These are phyloP conservation scores for Fusarium hainanense DNA, from an alignment of 2,329 filamentous ascomycete genomes.

Conservation along the genomic window DNA sequence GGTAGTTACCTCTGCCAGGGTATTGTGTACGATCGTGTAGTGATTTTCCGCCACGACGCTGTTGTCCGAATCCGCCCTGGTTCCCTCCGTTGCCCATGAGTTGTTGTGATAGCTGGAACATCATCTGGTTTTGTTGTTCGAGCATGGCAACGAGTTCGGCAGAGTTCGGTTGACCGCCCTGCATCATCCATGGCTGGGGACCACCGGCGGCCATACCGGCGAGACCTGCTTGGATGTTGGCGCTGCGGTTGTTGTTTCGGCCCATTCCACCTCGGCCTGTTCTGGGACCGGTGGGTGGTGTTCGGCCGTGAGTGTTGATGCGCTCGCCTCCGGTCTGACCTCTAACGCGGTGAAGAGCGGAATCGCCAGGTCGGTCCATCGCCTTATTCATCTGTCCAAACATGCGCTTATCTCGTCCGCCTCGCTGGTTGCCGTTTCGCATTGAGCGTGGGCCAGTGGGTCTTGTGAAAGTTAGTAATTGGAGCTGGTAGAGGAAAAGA, in stretches of 20 bases:
- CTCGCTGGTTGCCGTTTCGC: slow-evolving; percentile 73
- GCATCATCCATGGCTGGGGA: slow-evolving; percentile 61
- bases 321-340: slow-evolving; percentile 77
- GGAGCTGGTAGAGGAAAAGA: no score
- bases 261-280: slow-evolving; percentile 62
- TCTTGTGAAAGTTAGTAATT: slow-evolving; percentile 64
- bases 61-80: slow-evolving; percentile 54
- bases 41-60: slow-evolving; percentile 64
- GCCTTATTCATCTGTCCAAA: slow-evolving; percentile 85
- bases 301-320: slow-evolving; percentile 81
- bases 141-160: slow-evolving; percentile 77
- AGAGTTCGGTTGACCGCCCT: slow-evolving; percentile 60
- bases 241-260: slow-evolving; percentile 62
- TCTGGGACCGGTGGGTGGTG: slow-evolving; percentile 77
- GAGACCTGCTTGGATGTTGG: slow-evolving; percentile 63
- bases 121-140: slow-evolving; percentile 88
- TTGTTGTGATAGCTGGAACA: slow-evolving; percentile 78
- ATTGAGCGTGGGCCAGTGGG: slow-evolving; percentile 96
- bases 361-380: slow-evolving; percentile 81
- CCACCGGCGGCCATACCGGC: slow-evolving; percentile 56
- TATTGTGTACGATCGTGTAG: slow-evolving; percentile 79
- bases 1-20: slow-evolving; percentile 62
- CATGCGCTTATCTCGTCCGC: slow-evolving; percentile 81
- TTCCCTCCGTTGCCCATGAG: slow-evolving; percentile 64
- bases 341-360: slow-evolving; percentile 83